Base-by-base conservation (phyloP, 129 eudicot species). In the Artemisia tridentata region DNA sequence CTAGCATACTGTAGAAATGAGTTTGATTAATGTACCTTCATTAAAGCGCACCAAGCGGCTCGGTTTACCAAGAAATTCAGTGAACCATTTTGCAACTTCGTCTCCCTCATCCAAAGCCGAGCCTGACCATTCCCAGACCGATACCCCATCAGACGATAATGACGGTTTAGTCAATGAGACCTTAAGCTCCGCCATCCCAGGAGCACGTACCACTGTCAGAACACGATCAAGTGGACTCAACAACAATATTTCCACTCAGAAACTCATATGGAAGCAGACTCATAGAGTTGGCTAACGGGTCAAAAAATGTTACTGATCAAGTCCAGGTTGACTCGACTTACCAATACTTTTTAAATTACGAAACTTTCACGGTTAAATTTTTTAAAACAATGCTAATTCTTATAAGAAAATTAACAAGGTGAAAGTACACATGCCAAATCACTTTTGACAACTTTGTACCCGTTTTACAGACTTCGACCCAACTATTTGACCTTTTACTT, bases 121-220 rank as follows among this genome's bases (percentile, higher is more conserved):
- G 57, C 98, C 98, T 68, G 80, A 77, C 98, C 98, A 92, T 56
- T 89, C 88, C 98, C 98, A 92, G 69, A 92, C 86, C 12, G 95
- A 80, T 45, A 92, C 88, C 31, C 84, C 85, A 21, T 85, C 85
- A 31, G 89, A 79, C 65, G 20, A 70, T 68, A 75, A 77, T 68
- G 80, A 69, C 46, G 91, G 86, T 75, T 76, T 92, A 38, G 54
- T 67, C 75, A 92, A 43, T 52, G 95, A 78, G 68, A 92, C 78
- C 79, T 82, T 89, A 74, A 92, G 81, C 63, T 56, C 82, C n/a
- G 75, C 63, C 98, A 86, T 88, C 41, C 95, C 95, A n/a, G 96
- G 96, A 43, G 91, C 96, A 67, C 78, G 80, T 43, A 85, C 71
- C 73, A 83, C 96, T 92, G 76, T 23, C 23, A 16, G 17, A 76